Percentiles rank a stretch among this genome's conserved stretches.
Conservation (phyloP, 768 basidiomycete genomes). For the Thelephora ganbajun region DNA sequence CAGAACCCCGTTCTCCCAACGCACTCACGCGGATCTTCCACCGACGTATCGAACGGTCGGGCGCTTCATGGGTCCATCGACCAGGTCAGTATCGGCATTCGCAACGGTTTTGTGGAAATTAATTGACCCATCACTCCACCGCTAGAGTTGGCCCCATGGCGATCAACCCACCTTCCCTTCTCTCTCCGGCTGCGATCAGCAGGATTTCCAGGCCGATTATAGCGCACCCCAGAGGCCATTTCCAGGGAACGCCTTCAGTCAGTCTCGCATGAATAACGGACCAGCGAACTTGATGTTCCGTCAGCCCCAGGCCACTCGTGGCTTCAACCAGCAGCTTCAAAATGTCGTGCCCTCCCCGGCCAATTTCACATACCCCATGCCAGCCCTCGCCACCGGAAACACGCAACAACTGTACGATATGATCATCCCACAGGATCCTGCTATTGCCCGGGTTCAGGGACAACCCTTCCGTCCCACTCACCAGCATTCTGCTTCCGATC, state of each 20-base stretch:
- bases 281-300: constrained; percentile 40
- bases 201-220: constrained; percentile 37
- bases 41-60: constrained; percentile 53
- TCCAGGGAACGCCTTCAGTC: constrained; percentile 32
- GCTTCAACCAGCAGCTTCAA: constrained; percentile 37
- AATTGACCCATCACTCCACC: constrained; percentile 8
- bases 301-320: constrained; percentile 34
- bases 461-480: constrained; percentile 67
- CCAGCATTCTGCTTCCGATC: constrained; percentile 77
- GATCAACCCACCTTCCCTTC: constrained; percentile 49
- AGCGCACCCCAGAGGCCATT: constrained; percentile 43
- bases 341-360: constrained; percentile 36
- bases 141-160: constrained; percentile 6
- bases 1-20: constrained; percentile 45
- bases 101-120: too few species aligned
- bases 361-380: constrained; percentile 25
- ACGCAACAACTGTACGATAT: constrained; percentile 73
- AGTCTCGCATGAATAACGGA: constrained; percentile 36
- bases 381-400: constrained; percentile 56
- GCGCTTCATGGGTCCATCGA: constrained; percentile 31
- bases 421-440: constrained; percentile 53
- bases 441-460: constrained; percentile 66
- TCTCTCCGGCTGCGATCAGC: constrained; percentile 33
- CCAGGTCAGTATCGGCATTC: background rate
- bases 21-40: constrained; percentile 76